Percentiles rank a stretch among this genome's conserved stretches.
phyloP scores from a whole-genome alignment of 2,329 filamentous ascomycete species.

The Cercospora sp. region DNA sequence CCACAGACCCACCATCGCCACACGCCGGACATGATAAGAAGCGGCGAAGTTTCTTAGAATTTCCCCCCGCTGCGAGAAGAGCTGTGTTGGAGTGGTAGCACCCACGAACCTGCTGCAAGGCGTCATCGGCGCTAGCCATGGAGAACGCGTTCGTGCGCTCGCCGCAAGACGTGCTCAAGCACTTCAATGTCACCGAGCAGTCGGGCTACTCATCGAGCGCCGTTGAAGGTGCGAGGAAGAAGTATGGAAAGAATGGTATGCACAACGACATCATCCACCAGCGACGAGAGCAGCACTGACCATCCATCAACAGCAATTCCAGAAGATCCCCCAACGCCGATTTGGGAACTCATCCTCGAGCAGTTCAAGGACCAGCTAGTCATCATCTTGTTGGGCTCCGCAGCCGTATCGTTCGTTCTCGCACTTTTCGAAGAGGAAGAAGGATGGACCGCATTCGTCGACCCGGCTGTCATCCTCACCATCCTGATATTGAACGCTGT shows the following conservation, averaged over 20 bases:
- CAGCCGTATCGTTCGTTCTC: constrained; percentile 87
- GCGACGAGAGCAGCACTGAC: constrained; percentile 20
- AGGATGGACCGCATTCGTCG: constrained; percentile 96
- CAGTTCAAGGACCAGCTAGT: constrained; percentile 99
- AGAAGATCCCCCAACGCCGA: constrained; percentile 90
- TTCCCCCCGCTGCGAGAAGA: background rate
- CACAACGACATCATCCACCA: background rate
- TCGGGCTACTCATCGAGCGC: constrained; percentile 37
- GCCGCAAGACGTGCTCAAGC: constrained; percentile 39
- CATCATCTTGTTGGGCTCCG: constrained; percentile 88
- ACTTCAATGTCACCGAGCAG: constrained; percentile 40
- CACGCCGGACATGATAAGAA: constrained; percentile 6
- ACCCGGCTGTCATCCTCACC: constrained; percentile 92
- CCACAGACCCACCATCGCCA: background rate
- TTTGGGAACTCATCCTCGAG: constrained; percentile 96
- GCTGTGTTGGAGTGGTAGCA: background rate
- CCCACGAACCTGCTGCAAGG: constrained; percentile 6
- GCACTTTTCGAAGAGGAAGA: constrained; percentile 91
- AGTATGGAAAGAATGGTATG: constrained; percentile 43
- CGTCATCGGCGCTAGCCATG: constrained; percentile 31
- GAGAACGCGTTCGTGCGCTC: constrained; percentile 41
- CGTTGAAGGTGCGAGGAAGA: constrained; percentile 35
- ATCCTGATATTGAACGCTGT: constrained; percentile 96
- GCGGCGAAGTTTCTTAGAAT: background rate
- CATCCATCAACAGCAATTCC: constrained; percentile 57